These are phyloP conservation scores for Climacium dendroides DNA, from an alignment of 225 moss, liverwort and hornwort genomes.

Conservation along the genomic window DNA sequence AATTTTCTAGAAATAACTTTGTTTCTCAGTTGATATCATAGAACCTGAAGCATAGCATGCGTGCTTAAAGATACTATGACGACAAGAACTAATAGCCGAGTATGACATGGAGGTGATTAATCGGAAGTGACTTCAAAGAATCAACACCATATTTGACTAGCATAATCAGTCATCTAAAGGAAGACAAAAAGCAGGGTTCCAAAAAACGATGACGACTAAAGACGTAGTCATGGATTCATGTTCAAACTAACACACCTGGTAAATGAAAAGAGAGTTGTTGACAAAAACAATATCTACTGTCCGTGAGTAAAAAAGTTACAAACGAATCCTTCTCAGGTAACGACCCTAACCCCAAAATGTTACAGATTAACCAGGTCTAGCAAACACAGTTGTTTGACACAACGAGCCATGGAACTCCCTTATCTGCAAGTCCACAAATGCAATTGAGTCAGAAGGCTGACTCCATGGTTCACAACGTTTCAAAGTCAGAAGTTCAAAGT, in stretches of 20 bases:
- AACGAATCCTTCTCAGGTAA: constrained; percentile 19
- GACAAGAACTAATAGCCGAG: not conserved
- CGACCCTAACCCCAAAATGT: constrained; percentile 21
- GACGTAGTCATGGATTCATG: constrained; percentile 1
- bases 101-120: not conserved
- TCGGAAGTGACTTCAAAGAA: not conserved
- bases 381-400: constrained; percentile 24
- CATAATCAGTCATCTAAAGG: not conserved
- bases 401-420: constrained; percentile 16
- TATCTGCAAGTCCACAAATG: constrained; percentile 34
- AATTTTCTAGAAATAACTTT: not conserved
- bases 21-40: not conserved
- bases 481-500: not conserved
- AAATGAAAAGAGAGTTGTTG: constrained; percentile 26
- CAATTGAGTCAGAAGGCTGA: constrained; percentile 6
- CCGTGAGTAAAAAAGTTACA: constrained; percentile 1
- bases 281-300: constrained; percentile 22
- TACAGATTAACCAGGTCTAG: constrained; percentile 22
- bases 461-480: not conserved
- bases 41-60: not conserved
- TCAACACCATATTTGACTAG: not conserved
- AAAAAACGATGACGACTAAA: not conserved
- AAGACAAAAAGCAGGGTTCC: not conserved
- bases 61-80: not conserved
- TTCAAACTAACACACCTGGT: constrained; percentile 40